phyloP scores from a whole-genome alignment of 139 green algal species.

The Chlorella sp. region DNA sequence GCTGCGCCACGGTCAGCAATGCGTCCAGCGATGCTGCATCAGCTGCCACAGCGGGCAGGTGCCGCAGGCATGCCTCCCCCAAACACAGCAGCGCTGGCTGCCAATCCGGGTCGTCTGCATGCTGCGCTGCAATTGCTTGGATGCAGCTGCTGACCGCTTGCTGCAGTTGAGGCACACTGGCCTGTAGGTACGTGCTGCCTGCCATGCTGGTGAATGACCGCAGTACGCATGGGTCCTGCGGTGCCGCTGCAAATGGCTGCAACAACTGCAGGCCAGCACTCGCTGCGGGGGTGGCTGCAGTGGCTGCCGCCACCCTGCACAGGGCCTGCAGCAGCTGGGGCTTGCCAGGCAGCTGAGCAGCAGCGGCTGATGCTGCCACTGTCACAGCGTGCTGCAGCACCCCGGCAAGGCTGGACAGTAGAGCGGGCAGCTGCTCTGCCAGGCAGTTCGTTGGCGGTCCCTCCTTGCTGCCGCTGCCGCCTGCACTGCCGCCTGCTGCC shows the following conservation, averaged over 20 bases:
- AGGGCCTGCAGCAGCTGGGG: neutral
- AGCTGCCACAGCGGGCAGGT: neutral
- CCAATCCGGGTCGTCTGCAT: constrained; percentile 3
- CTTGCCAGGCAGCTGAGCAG: neutral
- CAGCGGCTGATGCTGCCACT: neutral
- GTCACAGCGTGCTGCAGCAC: neutral
- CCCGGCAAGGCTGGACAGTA: neutral
- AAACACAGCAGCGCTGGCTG: neutral
- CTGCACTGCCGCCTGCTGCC: neutral
- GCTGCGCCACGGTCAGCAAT: constrained; percentile 34
- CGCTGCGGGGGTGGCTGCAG: neutral
- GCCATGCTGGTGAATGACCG: neutral
- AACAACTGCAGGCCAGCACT: neutral
- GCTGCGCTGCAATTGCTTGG: neutral
- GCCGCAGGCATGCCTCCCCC: neutral
- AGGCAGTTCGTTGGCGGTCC: neutral
- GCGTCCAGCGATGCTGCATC: constrained; percentile 12
- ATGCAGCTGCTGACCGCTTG: neutral
- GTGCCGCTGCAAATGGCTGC: neutral
- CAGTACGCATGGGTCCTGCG: neutral
- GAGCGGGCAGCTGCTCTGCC: neutral
- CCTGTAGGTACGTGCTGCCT: neutral
- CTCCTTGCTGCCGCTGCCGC: too few species aligned
- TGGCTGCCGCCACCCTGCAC: constrained; percentile 5
- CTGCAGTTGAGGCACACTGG: neutral